A percentile compares a stretch with the other conserved stretches of the same genome.
These are phyloP conservation scores for Aegilops bicornis DNA, from an alignment of 176 grass and related monocot genomes.

Conservation along the genomic window DNA sequence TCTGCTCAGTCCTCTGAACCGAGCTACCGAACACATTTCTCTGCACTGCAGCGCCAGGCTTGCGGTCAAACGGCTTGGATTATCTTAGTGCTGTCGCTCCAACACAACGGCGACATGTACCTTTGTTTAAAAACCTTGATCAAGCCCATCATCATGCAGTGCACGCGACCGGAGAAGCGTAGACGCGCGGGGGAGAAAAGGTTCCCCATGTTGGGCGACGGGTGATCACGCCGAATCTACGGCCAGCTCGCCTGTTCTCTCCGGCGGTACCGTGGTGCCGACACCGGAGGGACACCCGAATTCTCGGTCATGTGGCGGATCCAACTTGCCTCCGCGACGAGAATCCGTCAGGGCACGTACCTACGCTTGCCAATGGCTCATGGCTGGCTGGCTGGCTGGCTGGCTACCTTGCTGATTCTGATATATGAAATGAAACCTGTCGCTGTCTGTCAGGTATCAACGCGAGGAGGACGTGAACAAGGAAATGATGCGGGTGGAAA, in stretches of 20 bases:
- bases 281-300: constrained; percentile 33
- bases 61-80: constrained; percentile 26
- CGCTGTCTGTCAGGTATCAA: constrained; percentile 2
- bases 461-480: background rate
- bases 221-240: constrained; percentile 32
- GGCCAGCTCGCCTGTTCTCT: constrained; percentile 33
- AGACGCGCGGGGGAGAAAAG: constrained; percentile 1
- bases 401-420: background rate
- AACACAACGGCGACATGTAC: background rate
- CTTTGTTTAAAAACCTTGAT: background rate
- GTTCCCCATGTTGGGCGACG: constrained; percentile 17
- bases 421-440: background rate
- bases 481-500: background rate
- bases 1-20: constrained; percentile 2
- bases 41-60: constrained; percentile 20
- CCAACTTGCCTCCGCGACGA: background rate
- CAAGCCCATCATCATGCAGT: background rate
- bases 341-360: background rate
- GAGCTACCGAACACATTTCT: background rate
- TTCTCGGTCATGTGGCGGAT: constrained; percentile 32
- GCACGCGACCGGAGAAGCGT: background rate
- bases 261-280: background rate
- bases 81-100: background rate
- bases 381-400: background rate
- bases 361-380: background rate